Evolutionary conservation across 2,329 filamentous ascomycete genomes (phyloP).

Genomic region (Talaromyces sp.): DNA sequence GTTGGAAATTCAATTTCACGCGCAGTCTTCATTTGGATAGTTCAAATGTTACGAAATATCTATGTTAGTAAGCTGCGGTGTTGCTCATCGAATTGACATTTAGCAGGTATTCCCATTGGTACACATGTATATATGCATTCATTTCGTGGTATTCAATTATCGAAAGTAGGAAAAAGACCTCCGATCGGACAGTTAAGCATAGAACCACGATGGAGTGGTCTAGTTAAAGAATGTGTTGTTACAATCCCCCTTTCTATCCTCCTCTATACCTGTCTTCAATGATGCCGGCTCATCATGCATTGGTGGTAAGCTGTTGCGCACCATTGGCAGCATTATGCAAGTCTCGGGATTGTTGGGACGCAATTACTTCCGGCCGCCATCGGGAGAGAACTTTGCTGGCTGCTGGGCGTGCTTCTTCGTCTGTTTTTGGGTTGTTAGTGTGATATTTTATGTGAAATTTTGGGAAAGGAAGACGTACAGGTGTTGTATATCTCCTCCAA

Average conservation of each 20-base stretch:
- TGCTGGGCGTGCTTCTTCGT: slow-evolving; percentile 47
- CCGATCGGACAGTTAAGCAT: neutral
- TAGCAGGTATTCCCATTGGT: neutral
- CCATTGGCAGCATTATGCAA: neutral
- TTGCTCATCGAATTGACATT: neutral
- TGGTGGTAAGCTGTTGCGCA: neutral
- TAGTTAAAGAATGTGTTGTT: neutral
- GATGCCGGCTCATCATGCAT: neutral
- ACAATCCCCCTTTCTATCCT: neutral
- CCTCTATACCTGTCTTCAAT: neutral
- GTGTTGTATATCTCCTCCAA: slow-evolving; percentile 58
- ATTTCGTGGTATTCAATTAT: neutral
- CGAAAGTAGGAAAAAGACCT: neutral
- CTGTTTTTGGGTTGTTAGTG: slow-evolving; percentile 23
- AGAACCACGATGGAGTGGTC: neutral
- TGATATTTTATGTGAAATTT: too few species aligned
- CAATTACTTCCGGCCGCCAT: slow-evolving; percentile 51
- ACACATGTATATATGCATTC: neutral
- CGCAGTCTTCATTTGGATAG: too few species aligned
- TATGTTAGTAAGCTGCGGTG: too few species aligned
- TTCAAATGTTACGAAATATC: too few species aligned
- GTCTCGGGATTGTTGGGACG: slow-evolving; percentile 20
- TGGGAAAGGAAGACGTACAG: slow-evolving; percentile 36
- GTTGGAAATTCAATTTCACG: too few species aligned
- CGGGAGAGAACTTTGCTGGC: slow-evolving; percentile 54